Conservation (phyloP, 2,329 filamentous ascomycete genomes). For the Stachybotrys chartarum region DNA sequence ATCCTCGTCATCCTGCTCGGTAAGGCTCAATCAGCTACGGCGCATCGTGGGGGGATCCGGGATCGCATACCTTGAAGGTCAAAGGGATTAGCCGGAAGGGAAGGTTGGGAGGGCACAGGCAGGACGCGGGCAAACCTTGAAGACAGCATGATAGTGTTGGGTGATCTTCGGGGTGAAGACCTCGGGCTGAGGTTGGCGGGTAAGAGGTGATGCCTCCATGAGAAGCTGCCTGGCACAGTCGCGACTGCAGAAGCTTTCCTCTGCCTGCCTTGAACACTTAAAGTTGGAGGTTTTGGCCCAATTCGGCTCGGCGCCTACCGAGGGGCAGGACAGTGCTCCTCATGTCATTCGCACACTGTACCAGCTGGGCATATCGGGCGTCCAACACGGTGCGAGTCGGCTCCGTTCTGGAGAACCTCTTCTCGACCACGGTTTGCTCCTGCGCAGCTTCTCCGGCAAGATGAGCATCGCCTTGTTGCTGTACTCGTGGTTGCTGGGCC, state of each 20-base stretch:
- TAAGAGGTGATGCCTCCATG: constrained; percentile 90
- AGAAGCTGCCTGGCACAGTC: constrained; percentile 3
- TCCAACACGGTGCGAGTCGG: too few species aligned
- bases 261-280: not conserved
- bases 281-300: not conserved
- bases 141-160: constrained; percentile 77
- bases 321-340: not conserved
- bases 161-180: constrained; percentile 93
- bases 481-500: too few species aligned
- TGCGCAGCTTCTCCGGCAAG: too few species aligned
- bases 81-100: constrained; percentile 9
- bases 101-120: constrained; percentile 3
- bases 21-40: constrained; percentile 19
- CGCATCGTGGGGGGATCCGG: constrained; percentile 6
- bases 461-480: too few species aligned
- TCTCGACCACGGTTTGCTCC: too few species aligned
- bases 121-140: constrained; percentile 49
- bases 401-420: too few species aligned
- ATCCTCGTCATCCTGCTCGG: constrained; percentile 52
- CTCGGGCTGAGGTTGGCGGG: constrained; percentile 83
- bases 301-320: not conserved
- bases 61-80: constrained; percentile 15
- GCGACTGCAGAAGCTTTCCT: too few species aligned
- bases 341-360: too few species aligned
- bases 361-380: too few species aligned